A percentile compares a stretch with the other conserved stretches of the same genome.
Conservation (phyloP, 2,329 filamentous ascomycete genomes). For the Aureobasidium zeae region DNA sequence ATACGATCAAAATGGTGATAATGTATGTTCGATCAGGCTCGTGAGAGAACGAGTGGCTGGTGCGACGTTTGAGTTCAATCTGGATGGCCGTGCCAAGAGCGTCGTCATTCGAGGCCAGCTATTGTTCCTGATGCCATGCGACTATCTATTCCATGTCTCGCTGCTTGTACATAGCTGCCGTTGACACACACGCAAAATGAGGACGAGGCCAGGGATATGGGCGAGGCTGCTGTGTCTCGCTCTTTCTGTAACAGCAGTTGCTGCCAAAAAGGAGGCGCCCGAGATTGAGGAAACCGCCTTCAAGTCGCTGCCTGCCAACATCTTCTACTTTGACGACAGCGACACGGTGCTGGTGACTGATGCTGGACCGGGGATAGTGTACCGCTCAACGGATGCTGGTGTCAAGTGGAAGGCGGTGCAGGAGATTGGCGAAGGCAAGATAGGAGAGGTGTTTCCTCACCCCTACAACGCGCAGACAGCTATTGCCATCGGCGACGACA, state of each 20-base stretch:
- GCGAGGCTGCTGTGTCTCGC: constrained; percentile 9
- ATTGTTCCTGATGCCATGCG: no score
- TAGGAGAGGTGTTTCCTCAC: constrained; percentile 61
- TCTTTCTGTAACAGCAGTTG: constrained; percentile 13
- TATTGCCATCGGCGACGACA: constrained; percentile 60
- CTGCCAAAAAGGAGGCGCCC: constrained; percentile 39
- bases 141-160: neutral
- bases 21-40: no score
- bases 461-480: constrained; percentile 69
- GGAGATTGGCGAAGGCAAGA: constrained; percentile 54
- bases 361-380: constrained; percentile 52
- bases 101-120: constrained; percentile 11
- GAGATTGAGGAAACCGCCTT: constrained; percentile 57
- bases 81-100: constrained; percentile 5
- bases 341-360: constrained; percentile 73
- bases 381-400: constrained; percentile 73
- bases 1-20: no score
- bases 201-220: constrained; percentile 8
- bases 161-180: constrained; percentile 2
- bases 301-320: constrained; percentile 53
- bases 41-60: no score
- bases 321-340: constrained; percentile 88
- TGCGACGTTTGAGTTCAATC: no score
- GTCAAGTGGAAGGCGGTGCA: constrained; percentile 61
- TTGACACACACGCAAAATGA: constrained; percentile 8